A percentile compares a stretch with the other conserved stretches of the same genome.
phyloP scores from a whole-genome alignment of 2,329 filamentous ascomycete genomes.

The Sclerotinia borealis region DNA sequence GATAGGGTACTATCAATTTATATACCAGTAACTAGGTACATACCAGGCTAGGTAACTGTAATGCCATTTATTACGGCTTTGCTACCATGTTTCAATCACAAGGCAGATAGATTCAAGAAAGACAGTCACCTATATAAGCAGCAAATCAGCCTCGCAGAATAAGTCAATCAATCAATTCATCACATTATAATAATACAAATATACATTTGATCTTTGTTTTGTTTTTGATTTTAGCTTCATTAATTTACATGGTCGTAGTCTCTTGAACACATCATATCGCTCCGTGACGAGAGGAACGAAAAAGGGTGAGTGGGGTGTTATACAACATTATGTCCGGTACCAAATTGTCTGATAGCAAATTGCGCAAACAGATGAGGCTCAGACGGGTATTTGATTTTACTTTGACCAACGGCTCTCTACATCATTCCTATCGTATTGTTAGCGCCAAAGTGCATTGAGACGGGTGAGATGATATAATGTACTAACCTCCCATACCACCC shows the following conservation, averaged over 20 bases:
- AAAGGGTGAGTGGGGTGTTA: conserved; percentile 30
- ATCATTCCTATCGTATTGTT: conserved; percentile 29
- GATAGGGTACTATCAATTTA: no score
- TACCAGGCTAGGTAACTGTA: no score
- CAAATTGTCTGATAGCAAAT: conserved; percentile 7
- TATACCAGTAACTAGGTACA: no score
- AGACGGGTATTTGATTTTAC: conserved; percentile 27
- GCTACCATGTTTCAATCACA: background rate
- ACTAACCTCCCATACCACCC: conserved; percentile 40
- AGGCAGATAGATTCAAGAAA: background rate
- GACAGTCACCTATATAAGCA: background rate
- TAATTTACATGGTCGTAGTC: conserved; percentile 27
- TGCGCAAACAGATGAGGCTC: conserved; percentile 12
- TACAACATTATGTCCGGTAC: conserved; percentile 25
- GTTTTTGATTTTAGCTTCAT: conserved; percentile 14
- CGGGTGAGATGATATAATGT: background rate
- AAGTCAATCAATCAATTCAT: background rate
- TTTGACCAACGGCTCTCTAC: conserved; percentile 27
- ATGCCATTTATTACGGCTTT: background rate
- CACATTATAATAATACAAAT: background rate
- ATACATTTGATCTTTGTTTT: conserved; percentile 5
- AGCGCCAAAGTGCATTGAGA: background rate
- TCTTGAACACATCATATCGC: conserved; percentile 25
- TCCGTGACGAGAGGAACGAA: conserved; percentile 26
- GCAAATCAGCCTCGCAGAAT: background rate